These are phyloP conservation scores for Parastagonospora avenae DNA, from an alignment of 2,329 filamentous ascomycete genomes.

Conservation along the genomic window DNA sequence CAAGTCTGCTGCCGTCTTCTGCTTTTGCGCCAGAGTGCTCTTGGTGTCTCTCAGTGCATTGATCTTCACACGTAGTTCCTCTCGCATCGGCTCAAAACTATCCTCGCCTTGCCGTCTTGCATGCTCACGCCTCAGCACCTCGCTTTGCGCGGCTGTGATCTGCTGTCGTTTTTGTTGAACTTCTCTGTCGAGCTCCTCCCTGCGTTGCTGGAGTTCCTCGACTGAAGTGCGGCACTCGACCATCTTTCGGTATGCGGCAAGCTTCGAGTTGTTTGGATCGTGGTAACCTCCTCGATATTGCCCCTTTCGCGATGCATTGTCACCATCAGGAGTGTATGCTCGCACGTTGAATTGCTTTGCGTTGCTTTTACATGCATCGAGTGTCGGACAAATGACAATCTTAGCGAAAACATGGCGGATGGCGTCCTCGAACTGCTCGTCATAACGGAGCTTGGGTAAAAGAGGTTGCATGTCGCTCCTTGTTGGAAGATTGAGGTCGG, in stretches of 20 bases:
- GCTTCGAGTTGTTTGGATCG: slow-evolving; percentile 80
- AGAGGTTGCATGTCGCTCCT: slow-evolving; percentile 87
- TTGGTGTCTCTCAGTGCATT: slow-evolving; percentile 74
- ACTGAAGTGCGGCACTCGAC: slow-evolving; percentile 76
- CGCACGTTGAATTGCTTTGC: slow-evolving; percentile 89
- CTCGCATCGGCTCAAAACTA: slow-evolving; percentile 78
- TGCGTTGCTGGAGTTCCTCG: slow-evolving; percentile 68
- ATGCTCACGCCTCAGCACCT: slow-evolving; percentile 82
- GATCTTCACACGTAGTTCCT: slow-evolving; percentile 78
- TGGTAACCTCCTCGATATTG: slow-evolving; percentile 95
- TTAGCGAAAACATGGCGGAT: slow-evolving; percentile 96
- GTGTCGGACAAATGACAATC: slow-evolving; percentile 89
- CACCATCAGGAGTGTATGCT: slow-evolving; percentile 92
- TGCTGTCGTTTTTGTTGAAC: slow-evolving; percentile 84
- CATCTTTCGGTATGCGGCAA: slow-evolving; percentile 81
- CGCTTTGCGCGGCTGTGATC: slow-evolving; percentile 83
- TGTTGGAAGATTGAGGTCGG: slow-evolving; percentile 76
- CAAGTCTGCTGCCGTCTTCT: slow-evolving; percentile 68
- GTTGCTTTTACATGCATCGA: slow-evolving; percentile 87
- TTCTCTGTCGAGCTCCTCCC: slow-evolving; percentile 68
- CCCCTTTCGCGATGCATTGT: slow-evolving; percentile 92
- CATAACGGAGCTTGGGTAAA: slow-evolving; percentile 81
- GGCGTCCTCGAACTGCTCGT: slow-evolving; percentile 77
- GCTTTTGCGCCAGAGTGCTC: slow-evolving; percentile 75
- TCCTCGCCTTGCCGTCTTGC: slow-evolving; percentile 77